These are phyloP conservation scores for Pythium inflatum DNA, from an alignment of 352 stramenopile genomes.

Conservation along the genomic window DNA sequence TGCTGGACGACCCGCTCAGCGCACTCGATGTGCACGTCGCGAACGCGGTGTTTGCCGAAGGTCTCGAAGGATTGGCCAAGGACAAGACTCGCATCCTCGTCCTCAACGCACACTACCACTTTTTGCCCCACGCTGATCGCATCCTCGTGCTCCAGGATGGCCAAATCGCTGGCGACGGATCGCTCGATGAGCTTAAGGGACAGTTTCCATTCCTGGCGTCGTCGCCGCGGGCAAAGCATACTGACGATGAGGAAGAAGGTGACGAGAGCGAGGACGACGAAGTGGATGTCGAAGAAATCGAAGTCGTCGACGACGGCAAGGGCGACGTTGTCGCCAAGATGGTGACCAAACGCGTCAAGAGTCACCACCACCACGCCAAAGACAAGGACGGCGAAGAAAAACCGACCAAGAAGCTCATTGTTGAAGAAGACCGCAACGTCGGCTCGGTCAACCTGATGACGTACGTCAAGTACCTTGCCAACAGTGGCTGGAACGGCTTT, in stretches of 20 bases:
- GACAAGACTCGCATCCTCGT: conserved; percentile 81
- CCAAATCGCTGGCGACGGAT: conserved; percentile 33
- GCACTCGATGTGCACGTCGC: conserved; percentile 52
- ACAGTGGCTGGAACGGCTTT: conserved; percentile 37
- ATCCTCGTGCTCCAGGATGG: conserved; percentile 39
- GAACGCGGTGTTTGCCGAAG: conserved; percentile 45
- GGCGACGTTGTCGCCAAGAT: conserved; percentile 21
- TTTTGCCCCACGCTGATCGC: conserved; percentile 36
- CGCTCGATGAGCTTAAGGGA: conserved; percentile 28
- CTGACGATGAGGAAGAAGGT: conserved; percentile 17
- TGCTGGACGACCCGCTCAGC: conserved; percentile 52
- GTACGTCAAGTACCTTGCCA: conserved; percentile 41
- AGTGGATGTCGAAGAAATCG: conserved; percentile 28
- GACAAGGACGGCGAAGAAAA: not conserved
- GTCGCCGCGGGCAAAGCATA: conserved; percentile 7
- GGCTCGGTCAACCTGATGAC: conserved; percentile 37
- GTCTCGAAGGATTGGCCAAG: conserved; percentile 35
- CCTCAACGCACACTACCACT: conserved; percentile 53
- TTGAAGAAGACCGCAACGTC: conserved; percentile 41
- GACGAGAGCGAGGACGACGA: not conserved
- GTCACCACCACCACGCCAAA: not conserved
- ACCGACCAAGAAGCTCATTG: conserved; percentile 24
- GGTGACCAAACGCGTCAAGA: not conserved
- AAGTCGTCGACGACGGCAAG: conserved; percentile 25
- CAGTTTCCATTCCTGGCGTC: conserved; percentile 32